Evolutionary conservation across 179 eudicot species (phyloP).

Genomic region (Sideroxylon spinosum): DNA sequence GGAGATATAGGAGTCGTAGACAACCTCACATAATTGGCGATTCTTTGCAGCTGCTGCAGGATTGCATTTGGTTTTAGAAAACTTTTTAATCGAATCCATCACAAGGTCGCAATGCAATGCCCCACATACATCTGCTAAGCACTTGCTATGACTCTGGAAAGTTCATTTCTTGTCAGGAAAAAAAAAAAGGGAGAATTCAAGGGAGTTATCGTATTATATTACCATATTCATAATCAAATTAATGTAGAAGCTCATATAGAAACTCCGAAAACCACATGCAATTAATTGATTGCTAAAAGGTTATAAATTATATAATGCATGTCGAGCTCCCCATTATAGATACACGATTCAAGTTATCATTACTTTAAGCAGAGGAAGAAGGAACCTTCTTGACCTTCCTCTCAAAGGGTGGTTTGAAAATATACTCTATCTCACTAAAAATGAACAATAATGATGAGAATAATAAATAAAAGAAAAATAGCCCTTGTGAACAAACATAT

Average conservation of each 20-base stretch:
- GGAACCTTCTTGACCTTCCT: not conserved
- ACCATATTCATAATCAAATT: not conserved
- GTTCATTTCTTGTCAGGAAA: not conserved
- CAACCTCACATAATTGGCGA: slow-evolving; percentile 85
- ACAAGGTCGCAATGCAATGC: slow-evolving; percentile 82
- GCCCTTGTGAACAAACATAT: not conserved
- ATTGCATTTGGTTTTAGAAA: slow-evolving; percentile 66
- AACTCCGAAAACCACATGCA: not conserved
- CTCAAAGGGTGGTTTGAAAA: not conserved
- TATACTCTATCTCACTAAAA: not conserved
- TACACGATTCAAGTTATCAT: not conserved
- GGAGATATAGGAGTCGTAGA: not conserved
- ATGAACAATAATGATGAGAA: not conserved
- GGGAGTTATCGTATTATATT: not conserved
- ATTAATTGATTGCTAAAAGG: not conserved
- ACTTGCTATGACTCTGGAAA: slow-evolving; percentile 70
- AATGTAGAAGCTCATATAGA: not conserved
- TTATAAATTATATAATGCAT: not conserved
- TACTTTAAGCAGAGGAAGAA: not conserved
- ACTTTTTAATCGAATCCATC: slow-evolving; percentile 32
- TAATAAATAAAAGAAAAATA: not conserved
- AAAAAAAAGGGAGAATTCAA: not conserved
- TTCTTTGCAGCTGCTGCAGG: slow-evolving; percentile 84
- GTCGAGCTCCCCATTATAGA: not conserved
- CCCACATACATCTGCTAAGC: slow-evolving; percentile 91